phyloP scores from a whole-genome alignment of 2,329 filamentous ascomycete genomes.

The Mycosphaerelloides madeirae region DNA sequence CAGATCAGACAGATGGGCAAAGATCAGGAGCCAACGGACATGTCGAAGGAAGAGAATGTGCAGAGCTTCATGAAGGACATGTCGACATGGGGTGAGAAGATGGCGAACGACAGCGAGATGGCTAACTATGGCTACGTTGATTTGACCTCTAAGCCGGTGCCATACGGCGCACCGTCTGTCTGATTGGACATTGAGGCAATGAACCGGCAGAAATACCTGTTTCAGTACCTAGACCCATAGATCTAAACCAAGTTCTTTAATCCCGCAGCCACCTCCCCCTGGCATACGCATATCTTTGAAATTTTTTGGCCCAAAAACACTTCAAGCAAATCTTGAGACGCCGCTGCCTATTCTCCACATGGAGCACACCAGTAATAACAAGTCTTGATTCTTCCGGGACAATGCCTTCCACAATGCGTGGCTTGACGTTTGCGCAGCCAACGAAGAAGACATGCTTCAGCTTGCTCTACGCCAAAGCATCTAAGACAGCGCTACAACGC shows the following conservation, averaged over 20 bases:
- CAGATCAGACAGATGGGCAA: constrained; percentile 52
- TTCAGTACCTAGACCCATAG: constrained; percentile 1
- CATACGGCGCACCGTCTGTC: constrained; percentile 33
- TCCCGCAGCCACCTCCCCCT: neutral
- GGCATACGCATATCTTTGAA: no score
- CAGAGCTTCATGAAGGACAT: constrained; percentile 48
- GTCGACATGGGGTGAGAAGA: constrained; percentile 35
- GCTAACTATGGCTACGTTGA: constrained; percentile 34
- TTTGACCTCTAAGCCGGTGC: constrained; percentile 33
- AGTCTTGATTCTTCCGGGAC: no score
- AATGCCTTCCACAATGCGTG: no score
- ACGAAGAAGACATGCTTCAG: neutral
- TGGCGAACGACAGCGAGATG: constrained; percentile 21
- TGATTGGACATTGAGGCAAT: no score
- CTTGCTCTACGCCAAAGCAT: no score
- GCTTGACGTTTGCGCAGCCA: no score
- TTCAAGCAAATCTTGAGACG: no score
- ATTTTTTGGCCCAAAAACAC: no score
- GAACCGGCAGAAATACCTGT: no score
- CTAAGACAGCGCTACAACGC: no score
- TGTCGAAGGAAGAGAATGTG: constrained; percentile 45
- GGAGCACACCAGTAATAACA: no score
- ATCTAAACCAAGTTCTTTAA: neutral
- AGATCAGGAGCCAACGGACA: constrained; percentile 51
- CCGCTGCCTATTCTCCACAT: no score